Evolutionary conservation across 306 rosid genomes (phyloP).

Genomic region (Rosa multiflora): DNA sequence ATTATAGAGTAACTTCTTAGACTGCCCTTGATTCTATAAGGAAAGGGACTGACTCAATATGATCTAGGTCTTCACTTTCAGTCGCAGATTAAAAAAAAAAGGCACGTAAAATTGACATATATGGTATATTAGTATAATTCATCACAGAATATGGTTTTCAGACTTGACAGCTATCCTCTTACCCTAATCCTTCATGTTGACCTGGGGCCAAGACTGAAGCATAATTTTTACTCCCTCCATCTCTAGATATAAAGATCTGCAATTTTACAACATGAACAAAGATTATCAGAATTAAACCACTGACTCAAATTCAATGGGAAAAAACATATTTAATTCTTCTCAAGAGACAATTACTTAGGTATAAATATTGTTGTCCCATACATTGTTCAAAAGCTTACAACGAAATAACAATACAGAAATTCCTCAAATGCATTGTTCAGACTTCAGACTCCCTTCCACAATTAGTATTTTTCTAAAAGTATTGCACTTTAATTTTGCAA

Average conservation of each 20-base stretch:
- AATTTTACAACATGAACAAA: conserved; percentile 29
- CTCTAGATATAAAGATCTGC: conserved; percentile 94
- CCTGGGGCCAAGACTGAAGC: conserved; percentile 99
- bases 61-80: not conserved
- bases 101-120: not conserved
- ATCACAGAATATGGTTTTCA: not conserved
- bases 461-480: not conserved
- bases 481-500: not conserved
- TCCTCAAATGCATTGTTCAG: not conserved
- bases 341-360: not conserved
- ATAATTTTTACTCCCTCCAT: conserved; percentile 80
- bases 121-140: not conserved
- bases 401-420: not conserved
- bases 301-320: not conserved
- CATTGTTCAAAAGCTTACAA: not conserved
- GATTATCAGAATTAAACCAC: conserved; percentile 15
- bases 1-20: not conserved
- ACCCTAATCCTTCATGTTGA: conserved; percentile 96
- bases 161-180: conserved; percentile 37
- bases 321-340: not conserved
- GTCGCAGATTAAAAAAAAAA: not conserved
- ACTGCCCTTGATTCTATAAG: not conserved
- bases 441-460: not conserved
- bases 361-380: not conserved
- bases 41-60: not conserved